These are phyloP conservation scores for Knufia petricola DNA, from an alignment of 2,329 filamentous ascomycete species.

Conservation along the genomic window DNA sequence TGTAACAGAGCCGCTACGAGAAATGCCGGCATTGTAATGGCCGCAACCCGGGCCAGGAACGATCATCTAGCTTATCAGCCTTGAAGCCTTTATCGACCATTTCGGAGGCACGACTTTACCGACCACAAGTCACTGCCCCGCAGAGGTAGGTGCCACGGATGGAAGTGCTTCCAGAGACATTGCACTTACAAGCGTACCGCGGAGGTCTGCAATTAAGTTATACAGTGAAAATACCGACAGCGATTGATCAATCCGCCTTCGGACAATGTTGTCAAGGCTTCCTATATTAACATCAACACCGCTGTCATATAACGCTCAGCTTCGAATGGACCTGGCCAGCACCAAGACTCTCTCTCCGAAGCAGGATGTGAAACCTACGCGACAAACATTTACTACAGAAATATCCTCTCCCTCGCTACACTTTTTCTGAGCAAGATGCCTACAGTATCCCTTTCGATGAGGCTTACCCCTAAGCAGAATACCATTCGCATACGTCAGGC, in stretches of 20 bases:
- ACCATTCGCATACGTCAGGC: constrained; percentile 2
- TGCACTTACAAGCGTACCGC: constrained; percentile 31
- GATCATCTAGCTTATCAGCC: constrained; percentile 27
- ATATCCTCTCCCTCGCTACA: constrained; percentile 6
- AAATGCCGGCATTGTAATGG: constrained; percentile 28
- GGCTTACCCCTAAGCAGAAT: constrained; percentile 4
- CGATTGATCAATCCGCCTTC: constrained; percentile 19
- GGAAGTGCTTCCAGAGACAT: constrained; percentile 33
- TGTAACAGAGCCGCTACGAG: constrained; percentile 29
- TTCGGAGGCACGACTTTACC: constrained; percentile 20
- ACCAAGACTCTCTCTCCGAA: constrained; percentile 3
- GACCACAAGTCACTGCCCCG: constrained; percentile 32
- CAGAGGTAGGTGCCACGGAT: constrained; percentile 32
- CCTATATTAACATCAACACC: constrained; percentile 25
- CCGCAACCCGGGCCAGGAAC: constrained; percentile 31
- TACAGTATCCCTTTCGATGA: constrained; percentile 2
- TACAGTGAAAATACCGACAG: constrained; percentile 20
- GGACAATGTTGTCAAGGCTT: constrained; percentile 18
- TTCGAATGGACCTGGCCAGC: constrained; percentile 8
- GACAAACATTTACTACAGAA: constrained; percentile 1
- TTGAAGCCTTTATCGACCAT: background rate
- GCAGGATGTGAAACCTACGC: constrained; percentile 1
- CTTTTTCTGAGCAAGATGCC: constrained; percentile 7
- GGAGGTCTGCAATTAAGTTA: constrained; percentile 1
- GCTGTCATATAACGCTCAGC: constrained; percentile 8